phyloP scores from a whole-genome alignment of 208 protist genomes.

The Trypanosoma brucei region DNA sequence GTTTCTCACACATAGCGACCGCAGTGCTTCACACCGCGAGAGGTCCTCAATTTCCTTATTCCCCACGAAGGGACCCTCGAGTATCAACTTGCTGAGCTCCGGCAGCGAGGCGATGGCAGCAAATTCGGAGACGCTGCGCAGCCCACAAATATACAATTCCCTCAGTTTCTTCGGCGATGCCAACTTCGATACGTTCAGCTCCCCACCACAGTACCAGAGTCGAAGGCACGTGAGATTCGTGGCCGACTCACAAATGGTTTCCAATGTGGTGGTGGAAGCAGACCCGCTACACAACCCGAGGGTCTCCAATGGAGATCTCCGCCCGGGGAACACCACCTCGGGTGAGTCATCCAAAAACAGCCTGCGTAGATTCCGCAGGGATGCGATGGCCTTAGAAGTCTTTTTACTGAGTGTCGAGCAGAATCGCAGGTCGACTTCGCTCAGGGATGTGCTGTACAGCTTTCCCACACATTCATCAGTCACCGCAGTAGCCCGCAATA shows the following conservation, averaged over 20 bases:
- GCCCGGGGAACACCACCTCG: background rate
- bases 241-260: background rate
- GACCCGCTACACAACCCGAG: background rate
- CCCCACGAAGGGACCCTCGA: background rate
- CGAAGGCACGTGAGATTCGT: background rate
- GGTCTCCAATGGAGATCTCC: background rate
- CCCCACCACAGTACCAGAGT: background rate
- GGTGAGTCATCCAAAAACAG: background rate
- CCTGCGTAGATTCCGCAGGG: background rate
- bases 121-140: background rate
- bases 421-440: slow-evolving; percentile 1
- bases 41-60: background rate
- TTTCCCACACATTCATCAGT: background rate
- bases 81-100: background rate
- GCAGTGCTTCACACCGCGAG: background rate
- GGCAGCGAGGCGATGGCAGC: background rate
- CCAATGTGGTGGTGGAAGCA: background rate
- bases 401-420: background rate
- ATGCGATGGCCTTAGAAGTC: background rate
- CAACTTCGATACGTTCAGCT: background rate
- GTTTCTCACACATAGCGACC: background rate
- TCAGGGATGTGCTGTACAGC: background rate
- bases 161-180: background rate
- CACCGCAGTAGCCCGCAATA: background rate
- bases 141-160: background rate